Conservation (phyloP, 495 filamentous ascomycete species). For the Tetracladium marchalianum region DNA sequence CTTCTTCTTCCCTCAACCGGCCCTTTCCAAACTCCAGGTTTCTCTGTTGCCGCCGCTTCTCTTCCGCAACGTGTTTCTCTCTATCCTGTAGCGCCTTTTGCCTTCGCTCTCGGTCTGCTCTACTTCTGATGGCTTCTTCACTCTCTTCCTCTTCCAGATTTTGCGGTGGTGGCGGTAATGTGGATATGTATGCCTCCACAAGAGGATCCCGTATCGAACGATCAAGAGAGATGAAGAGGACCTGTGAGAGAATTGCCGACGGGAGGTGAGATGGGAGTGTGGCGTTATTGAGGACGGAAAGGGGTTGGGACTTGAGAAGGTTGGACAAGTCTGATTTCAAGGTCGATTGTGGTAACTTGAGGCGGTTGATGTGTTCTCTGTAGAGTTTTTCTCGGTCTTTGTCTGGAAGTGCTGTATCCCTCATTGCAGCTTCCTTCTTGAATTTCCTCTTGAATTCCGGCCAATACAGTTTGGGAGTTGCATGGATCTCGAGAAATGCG, state of each 20-base stretch:
- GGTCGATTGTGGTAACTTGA: slow-evolving; percentile 65
- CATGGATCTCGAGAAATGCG: slow-evolving; percentile 67
- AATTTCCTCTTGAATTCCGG: slow-evolving; percentile 90
- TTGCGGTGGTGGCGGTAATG: slow-evolving; percentile 56
- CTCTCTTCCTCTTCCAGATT: slow-evolving; percentile 42
- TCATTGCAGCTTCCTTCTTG: slow-evolving; percentile 73
- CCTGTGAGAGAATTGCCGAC: slow-evolving; percentile 55
- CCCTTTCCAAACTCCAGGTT: slow-evolving; percentile 57
- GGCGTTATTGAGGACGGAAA: slow-evolving; percentile 54
- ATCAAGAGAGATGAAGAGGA: slow-evolving; percentile 76
- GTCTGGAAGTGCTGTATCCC: slow-evolving; percentile 61
- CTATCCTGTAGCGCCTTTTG: slow-evolving; percentile 69
- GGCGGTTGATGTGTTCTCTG: slow-evolving; percentile 68
- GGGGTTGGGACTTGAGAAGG: slow-evolving; percentile 62
- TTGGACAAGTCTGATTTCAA: slow-evolving; percentile 70
- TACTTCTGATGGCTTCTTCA: slow-evolving; percentile 49
- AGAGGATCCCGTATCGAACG: slow-evolving; percentile 59
- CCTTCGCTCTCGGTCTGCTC: slow-evolving; percentile 53
- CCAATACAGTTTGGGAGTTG: slow-evolving; percentile 90
- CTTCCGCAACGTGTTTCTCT: slow-evolving; percentile 61
- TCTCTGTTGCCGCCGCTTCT: slow-evolving; percentile 58
- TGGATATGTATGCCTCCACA: slow-evolving; percentile 66
- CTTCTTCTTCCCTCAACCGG: slow-evolving; percentile 63
- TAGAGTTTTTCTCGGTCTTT: slow-evolving; percentile 89
- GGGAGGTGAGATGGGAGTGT: slow-evolving; percentile 58